phyloP scores from a whole-genome alignment of 306 rosid species.

The Carpinus fangiana region DNA sequence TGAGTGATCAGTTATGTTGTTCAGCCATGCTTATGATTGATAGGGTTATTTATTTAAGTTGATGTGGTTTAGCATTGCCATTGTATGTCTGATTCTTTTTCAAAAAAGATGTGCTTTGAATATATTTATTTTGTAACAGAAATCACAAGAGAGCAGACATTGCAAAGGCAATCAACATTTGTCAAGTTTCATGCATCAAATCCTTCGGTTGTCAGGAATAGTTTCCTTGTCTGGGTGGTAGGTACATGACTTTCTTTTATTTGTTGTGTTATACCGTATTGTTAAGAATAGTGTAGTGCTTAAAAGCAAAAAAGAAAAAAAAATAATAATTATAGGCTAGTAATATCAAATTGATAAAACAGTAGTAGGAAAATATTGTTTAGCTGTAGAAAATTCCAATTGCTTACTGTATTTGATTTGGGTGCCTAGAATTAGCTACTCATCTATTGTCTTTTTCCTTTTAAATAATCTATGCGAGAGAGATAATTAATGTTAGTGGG shows the following conservation, averaged over 20 bases:
- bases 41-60: not conserved
- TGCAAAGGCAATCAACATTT: constrained; percentile 86
- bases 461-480: constrained; percentile 9
- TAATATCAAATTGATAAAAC: not conserved
- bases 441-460: constrained; percentile 9
- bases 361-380: not conserved
- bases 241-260: constrained; percentile 27
- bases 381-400: not conserved
- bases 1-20: not conserved
- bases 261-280: constrained; percentile 4
- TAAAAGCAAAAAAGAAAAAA: not conserved
- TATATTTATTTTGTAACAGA: constrained; percentile 48
- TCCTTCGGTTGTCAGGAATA: constrained; percentile 53
- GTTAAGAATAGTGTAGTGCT: not conserved
- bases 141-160: constrained; percentile 60
- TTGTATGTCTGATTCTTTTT: not conserved
- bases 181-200: constrained; percentile 69
- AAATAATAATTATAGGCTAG: not conserved
- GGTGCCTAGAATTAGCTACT: not conserved
- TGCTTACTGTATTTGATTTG: not conserved
- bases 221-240: constrained; percentile 78
- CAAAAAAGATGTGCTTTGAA: not conserved
- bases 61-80: not conserved
- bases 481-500: constrained; percentile 7
- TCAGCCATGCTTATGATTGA: not conserved